These are phyloP conservation scores for Magnaporthales sp. DNA, from an alignment of 2,329 filamentous ascomycete species.

Conservation along the genomic window DNA sequence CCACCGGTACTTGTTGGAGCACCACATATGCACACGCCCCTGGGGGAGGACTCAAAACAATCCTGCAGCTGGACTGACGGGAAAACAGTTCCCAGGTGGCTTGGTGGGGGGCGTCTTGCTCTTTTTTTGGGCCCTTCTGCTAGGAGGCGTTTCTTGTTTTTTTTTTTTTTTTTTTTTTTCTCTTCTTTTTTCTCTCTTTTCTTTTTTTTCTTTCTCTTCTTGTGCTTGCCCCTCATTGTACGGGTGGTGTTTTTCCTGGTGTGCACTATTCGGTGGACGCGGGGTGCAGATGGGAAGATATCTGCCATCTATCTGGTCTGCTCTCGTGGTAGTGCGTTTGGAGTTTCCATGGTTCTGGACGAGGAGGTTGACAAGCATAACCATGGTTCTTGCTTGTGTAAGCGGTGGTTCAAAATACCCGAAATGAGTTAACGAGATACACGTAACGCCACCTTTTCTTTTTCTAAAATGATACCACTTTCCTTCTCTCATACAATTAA, in stretches of 20 bases:
- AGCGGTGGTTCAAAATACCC: background rate
- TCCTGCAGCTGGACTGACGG: background rate
- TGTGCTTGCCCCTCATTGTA: conserved; percentile 8
- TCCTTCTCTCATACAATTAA: background rate
- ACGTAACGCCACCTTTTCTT: background rate
- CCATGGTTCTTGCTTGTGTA: background rate
- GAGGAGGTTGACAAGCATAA: background rate
- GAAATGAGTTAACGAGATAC: background rate
- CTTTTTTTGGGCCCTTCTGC: background rate
- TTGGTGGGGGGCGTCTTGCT: background rate
- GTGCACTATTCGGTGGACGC: background rate
- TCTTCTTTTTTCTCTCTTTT: background rate
- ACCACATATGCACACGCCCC: background rate
- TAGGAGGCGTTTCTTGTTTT: background rate
- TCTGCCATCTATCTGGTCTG: background rate
- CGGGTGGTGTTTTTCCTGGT: background rate
- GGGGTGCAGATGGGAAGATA: background rate
- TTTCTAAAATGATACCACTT: background rate
- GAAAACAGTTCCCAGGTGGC: background rate
- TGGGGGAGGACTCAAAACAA: background rate
- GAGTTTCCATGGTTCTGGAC: background rate
- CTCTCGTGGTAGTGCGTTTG: background rate
- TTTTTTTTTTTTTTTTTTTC: background rate
- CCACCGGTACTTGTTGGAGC: background rate
- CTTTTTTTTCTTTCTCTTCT: background rate